Evolutionary conservation across 257 asterid genomes (phyloP).

Genomic region (Gentiana straminea): DNA sequence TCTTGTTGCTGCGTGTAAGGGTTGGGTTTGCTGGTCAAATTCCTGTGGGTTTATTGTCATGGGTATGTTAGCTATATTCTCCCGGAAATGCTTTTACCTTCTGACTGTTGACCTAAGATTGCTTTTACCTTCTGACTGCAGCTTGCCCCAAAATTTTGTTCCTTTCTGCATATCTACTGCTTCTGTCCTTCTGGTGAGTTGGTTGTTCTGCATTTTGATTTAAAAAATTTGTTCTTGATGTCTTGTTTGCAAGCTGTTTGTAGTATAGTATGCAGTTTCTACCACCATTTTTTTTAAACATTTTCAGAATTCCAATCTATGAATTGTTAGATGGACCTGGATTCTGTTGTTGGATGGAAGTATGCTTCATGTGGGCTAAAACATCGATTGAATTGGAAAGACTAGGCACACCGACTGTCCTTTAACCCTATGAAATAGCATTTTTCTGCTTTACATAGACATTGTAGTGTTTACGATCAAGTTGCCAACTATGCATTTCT

Average conservation of each 20-base stretch:
- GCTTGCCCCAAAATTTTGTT: constrained; percentile 76
- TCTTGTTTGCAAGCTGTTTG: background rate
- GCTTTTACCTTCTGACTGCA: constrained; percentile 47
- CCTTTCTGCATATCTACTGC: constrained; percentile 81
- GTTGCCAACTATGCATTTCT: too few species aligned
- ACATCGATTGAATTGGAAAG: too few species aligned
- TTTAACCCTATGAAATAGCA: too few species aligned
- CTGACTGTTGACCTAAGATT: constrained; percentile 24
- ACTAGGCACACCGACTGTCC: too few species aligned
- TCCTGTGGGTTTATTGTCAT: constrained; percentile 80
- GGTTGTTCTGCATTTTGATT: background rate
- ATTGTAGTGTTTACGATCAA: too few species aligned
- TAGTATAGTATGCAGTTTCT: too few species aligned
- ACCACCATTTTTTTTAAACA: background rate
- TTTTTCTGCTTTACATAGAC: too few species aligned
- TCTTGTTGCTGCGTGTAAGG: constrained; percentile 84
- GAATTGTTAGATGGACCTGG: too few species aligned
- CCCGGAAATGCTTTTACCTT: constrained; percentile 10
- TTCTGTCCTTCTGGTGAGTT: constrained; percentile 83
- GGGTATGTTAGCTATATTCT: constrained; percentile 42
- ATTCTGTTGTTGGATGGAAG: too few species aligned
- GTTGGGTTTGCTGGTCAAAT: constrained; percentile 80
- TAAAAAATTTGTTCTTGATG: background rate
- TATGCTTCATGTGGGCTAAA: too few species aligned
- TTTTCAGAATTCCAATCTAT: background rate